Base-by-base conservation (phyloP, 164 flowering plant genomes). In the Hamamelis virginiana region DNA sequence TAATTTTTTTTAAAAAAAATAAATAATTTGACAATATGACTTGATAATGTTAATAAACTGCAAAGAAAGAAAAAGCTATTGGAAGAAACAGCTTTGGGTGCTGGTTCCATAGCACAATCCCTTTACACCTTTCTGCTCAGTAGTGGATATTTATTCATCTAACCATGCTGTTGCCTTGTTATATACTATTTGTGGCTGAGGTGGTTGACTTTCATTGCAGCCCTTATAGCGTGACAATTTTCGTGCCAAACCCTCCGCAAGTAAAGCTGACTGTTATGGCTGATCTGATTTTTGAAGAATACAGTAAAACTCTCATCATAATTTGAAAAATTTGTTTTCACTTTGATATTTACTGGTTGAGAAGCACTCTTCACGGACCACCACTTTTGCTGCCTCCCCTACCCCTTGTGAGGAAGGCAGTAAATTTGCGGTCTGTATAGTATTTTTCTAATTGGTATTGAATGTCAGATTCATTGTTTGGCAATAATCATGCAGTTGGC, bases 211-310 rank as follows among this genome's bases (percentile, higher is more conserved):
- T n/a, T 27, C 12, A 4, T 67, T 81, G 78, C 94, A 96, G 98
- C 81, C 97, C 99, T 25, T 96, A 96, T 64, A 81, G 79, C 67
- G 69, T 82, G 11, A 82, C 87, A 33, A 67, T 91, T 74, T 73
- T 85, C 50, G 60, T 86, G 43, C 67, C 94, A 68, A 81, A 43
- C 25, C 86, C 87, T 47, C 82, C 70, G 65, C 85, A 79, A 68
- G 95, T 89, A 77, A 93, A 90, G 80, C 74, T 83, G 70, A 88
- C 89, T 53, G 80, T 93, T 23, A 91, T 76, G 79, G 92, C 89
- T 44, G 84, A 89, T 80, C 85, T 96, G 68, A 77, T 91, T 18
- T 91, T 87, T 78, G 97, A 93, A 80, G 97, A 96, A 80, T 80
- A 85, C 78, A 77, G 98, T 96, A 80, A 83, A 63, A 27, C n/a